Conservation (phyloP, 139 green algal species). For the Chlorella sp. region DNA sequence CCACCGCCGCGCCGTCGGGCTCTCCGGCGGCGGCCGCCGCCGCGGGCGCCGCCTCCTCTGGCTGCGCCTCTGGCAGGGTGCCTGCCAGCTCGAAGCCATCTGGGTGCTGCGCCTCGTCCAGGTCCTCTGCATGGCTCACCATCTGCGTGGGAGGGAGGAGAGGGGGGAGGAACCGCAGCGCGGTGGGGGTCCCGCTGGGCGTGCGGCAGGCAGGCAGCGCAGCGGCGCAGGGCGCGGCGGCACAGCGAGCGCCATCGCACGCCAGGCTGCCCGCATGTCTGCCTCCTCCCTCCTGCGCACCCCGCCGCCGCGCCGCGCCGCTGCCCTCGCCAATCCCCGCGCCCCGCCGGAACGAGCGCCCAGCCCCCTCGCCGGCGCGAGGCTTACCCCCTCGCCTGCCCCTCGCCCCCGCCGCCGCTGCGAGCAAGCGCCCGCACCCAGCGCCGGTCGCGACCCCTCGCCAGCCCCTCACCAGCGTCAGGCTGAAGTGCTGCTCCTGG, state of each 20-base stretch:
- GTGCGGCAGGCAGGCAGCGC: no score
- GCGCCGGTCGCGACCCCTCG: conserved; percentile 15
- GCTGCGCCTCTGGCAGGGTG: conserved; percentile 20
- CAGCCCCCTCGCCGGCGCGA: no score
- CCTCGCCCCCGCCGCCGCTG: neutral
- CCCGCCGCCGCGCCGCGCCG: neutral
- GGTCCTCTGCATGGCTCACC: conserved; percentile 39
- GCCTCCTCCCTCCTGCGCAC: neutral
- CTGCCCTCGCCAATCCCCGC: neutral
- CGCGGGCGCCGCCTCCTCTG: neutral
- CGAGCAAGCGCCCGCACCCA: neutral
- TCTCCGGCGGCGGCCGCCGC: no score
- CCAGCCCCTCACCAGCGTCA: conserved; percentile 64
- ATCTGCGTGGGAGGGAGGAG: neutral
- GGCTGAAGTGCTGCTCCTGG: conserved; percentile 70
- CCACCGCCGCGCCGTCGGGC: no score
- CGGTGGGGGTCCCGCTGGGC: no score
- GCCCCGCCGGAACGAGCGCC: no score
- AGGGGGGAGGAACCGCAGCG: no score
- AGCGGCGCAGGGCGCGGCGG: no score
- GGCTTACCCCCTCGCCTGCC: no score
- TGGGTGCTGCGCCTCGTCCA: conserved; percentile 58
- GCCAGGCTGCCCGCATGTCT: no score
- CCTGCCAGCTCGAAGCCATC: conserved; percentile 66
- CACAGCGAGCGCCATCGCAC: no score